These are phyloP conservation scores for Xylariaceae sp. DNA, from an alignment of 2,329 filamentous ascomycete genomes.

Conservation along the genomic window DNA sequence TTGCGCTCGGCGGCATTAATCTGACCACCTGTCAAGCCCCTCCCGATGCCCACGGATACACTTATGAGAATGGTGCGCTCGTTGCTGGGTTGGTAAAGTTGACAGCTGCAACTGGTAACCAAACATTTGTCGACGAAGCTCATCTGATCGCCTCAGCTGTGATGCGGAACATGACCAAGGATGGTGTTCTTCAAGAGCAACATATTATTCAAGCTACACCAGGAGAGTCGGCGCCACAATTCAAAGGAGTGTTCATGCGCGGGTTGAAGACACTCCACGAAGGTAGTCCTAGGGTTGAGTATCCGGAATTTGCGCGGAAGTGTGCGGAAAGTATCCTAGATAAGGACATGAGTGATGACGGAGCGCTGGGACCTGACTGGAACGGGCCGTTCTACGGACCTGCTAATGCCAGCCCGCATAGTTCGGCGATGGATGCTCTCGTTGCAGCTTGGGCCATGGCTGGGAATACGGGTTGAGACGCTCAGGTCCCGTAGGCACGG, in stretches of 20 bases:
- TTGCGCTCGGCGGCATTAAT: not conserved
- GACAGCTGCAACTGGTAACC: not conserved
- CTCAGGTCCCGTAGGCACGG: no score
- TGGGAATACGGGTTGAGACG: not conserved
- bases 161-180: not conserved
- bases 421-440: constrained; percentile 1
- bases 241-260: constrained; percentile 2
- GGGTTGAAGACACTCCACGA: not conserved
- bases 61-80: constrained; percentile 1
- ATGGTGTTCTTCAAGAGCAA: not conserved
- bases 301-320: not conserved
- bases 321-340: not conserved
- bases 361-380: not conserved
- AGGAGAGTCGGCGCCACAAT: constrained; percentile 1
- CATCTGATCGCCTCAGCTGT: not conserved
- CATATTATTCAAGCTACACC: not conserved
- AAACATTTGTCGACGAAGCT: not conserved
- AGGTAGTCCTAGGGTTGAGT: not conserved
- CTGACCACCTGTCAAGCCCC: not conserved
- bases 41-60: not conserved
- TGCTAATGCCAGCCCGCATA: constrained; percentile 1
- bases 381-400: constrained; percentile 1
- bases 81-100: not conserved
- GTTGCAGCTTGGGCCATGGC: not conserved
- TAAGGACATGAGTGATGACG: not conserved